Base-by-base conservation (phyloP, 495 filamentous ascomycete species). In the Hypoxylon lienhwacheense region DNA sequence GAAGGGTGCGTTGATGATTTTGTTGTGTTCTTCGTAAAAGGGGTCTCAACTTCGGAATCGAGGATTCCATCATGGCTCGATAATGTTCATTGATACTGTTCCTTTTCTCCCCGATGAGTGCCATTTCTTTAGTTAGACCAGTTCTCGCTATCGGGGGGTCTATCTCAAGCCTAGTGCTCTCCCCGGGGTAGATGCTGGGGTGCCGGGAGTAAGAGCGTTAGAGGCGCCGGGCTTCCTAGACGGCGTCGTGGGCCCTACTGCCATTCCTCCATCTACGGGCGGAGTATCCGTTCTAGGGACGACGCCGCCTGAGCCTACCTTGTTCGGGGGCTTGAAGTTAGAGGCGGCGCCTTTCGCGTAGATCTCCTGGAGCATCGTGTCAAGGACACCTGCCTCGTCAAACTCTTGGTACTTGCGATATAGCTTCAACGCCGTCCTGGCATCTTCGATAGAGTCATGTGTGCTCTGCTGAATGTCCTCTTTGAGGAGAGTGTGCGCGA, bases 401-500 rank as follows among this genome's bases (percentile, higher is more conserved):
- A 89, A 97, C 70, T 97, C 91, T 44, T 85, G 79, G 65, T 90
- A 96, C 67, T 96, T 96, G 21, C 86, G 78, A 76, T 92, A 97
- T 3, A 99, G 78, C 64, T 86, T 86, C 12, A 97, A 77, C 5
- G 95, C 92, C 39, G 92, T 93, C 15, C 84, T 79, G 4, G 93
- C 91, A 63, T 99, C 93, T 66, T 97, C 93, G 49, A 97, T 91
- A 0, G 83, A 88, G 67, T 99, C 95, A 66, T 99, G 93, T 7
- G 83, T 89, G 45, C 86, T 85, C 50, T 85, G 79, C 71, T 99
- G 93, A 53, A 99, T 96, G 53, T 88, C 85, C 66, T 96, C 89
- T 57, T 88, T 88, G 19, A 99, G 83, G 6, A 99, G 75, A 16
- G 82, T 81, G 83, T 88, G 91, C 4, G 92, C 89, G 7, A 99